Evolutionary conservation across 2,329 filamentous ascomycete genomes (phyloP).

Genomic region (Pleoardoris graminearum): DNA sequence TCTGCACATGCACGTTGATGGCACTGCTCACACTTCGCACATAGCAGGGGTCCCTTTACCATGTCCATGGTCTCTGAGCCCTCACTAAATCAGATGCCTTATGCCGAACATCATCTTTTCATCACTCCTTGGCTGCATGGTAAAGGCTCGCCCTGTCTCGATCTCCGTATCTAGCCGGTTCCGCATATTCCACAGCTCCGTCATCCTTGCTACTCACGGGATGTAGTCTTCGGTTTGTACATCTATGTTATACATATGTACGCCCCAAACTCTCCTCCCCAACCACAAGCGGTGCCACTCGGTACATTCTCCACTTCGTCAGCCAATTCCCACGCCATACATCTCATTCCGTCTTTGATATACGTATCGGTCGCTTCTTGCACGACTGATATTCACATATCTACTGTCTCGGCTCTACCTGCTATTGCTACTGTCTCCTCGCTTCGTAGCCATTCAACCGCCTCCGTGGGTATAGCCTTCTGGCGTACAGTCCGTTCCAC

Average conservation of each 20-base stretch:
- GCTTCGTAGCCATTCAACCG: constrained; percentile 22
- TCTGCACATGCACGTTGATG: constrained; percentile 26
- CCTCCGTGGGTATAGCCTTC: constrained; percentile 21
- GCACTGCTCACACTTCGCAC: not conserved
- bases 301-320: constrained; percentile 32
- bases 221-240: constrained; percentile 32
- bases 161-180: constrained; percentile 34
- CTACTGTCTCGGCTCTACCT: constrained; percentile 30
- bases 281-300: too few relatives aligned
- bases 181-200: constrained; percentile 37
- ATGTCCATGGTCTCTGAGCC: constrained; percentile 25
- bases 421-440: constrained; percentile 24
- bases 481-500: constrained; percentile 24
- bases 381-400: constrained; percentile 26
- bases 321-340: constrained; percentile 35
- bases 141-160: constrained; percentile 36
- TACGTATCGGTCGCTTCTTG: constrained; percentile 22
- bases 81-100: constrained; percentile 36
- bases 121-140: constrained; percentile 42
- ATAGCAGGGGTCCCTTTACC: constrained; percentile 9
- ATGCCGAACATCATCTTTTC: constrained; percentile 29
- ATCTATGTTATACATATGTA: constrained; percentile 37
- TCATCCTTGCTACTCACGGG: constrained; percentile 41
- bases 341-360: constrained; percentile 20
- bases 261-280: constrained; percentile 39